A percentile compares a stretch with the other conserved stretches of the same genome.
Evolutionary conservation across 495 filamentous ascomycete genomes (phyloP).

Genomic region (Aspergillus taichungensis): DNA sequence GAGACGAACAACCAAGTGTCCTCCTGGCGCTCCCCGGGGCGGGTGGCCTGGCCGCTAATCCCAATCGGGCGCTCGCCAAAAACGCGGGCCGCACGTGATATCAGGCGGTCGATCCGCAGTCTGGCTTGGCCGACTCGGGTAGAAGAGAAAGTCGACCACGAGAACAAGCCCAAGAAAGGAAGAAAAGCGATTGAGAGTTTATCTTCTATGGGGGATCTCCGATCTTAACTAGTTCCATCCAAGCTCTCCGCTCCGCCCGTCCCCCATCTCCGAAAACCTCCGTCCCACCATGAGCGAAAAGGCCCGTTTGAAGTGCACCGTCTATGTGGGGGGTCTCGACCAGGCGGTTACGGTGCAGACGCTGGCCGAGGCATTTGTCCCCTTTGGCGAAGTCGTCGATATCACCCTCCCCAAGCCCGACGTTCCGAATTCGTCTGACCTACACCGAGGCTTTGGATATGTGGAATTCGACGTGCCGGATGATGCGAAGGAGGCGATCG

Average conservation of each 20-base stretch:
- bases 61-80: conserved; percentile 31
- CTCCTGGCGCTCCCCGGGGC: conserved; percentile 34
- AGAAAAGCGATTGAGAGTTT: not conserved
- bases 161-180: no score
- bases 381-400: conserved; percentile 89
- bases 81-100: conserved; percentile 33
- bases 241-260: not conserved
- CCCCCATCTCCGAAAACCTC: not conserved
- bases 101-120: conserved; percentile 16
- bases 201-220: not conserved
- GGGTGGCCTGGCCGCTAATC: conserved; percentile 20
- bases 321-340: conserved; percentile 87
- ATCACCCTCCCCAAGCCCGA: conserved; percentile 84
- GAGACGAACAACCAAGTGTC: conserved; percentile 34
- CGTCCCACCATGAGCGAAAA: conserved; percentile 60
- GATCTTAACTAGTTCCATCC: not conserved
- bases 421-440: conserved; percentile 55
- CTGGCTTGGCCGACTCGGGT: no score
- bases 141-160: no score
- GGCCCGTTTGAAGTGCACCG: conserved; percentile 73
- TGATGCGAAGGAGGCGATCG: conserved; percentile 91
- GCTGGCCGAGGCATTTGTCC: conserved; percentile 85
- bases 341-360: conserved; percentile 62
- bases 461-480: conserved; percentile 83
- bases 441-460: conserved; percentile 90